Percentiles rank a stretch among this genome's conserved stretches.
These are phyloP conservation scores for Discostella stelligeroides DNA, from an alignment of 108 stramenopile species.

Conservation along the genomic window DNA sequence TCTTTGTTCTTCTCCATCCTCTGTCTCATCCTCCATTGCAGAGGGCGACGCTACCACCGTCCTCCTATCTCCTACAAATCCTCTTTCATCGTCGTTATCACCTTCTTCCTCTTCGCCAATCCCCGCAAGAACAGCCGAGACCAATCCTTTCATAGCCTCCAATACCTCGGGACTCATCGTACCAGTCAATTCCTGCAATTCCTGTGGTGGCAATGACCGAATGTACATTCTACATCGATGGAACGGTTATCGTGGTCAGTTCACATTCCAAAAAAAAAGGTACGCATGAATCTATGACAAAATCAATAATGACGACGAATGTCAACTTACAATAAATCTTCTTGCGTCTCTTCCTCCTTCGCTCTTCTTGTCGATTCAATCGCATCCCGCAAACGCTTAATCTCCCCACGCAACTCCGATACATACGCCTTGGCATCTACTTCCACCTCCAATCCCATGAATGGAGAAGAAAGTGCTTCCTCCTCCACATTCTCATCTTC, in stretches of 20 bases:
- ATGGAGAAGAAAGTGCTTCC: conserved; percentile 1
- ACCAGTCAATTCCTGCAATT: conserved; percentile 76
- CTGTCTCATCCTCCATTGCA: too few relatives aligned
- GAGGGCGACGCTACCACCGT: too few relatives aligned
- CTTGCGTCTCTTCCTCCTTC: conserved; percentile 80
- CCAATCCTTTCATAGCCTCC: conserved; percentile 94
- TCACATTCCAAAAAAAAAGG: too few relatives aligned
- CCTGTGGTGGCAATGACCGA: conserved; percentile 82
- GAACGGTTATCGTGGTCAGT: too few relatives aligned
- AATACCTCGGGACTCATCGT: conserved; percentile 92
- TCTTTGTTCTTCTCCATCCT: conserved; percentile 61
- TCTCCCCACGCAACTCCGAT: conserved; percentile 87
- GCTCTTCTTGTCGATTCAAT: conserved; percentile 58
- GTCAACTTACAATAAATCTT: conserved; percentile 94
- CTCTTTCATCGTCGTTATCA: too few relatives aligned
- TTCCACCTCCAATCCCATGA: conserved; percentile 66
- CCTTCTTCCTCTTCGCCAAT: conserved; percentile 79
- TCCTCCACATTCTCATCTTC: too few relatives aligned
- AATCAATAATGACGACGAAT: too few relatives aligned
- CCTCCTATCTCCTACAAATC: too few relatives aligned
- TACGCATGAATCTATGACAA: too few relatives aligned
- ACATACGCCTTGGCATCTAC: conserved; percentile 94
- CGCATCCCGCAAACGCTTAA: conserved; percentile 70
- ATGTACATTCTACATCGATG: too few relatives aligned
- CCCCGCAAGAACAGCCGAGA: conserved; percentile 76